phyloP scores from a whole-genome alignment of 495 filamentous ascomycete genomes.

The Rusavskia elegans region DNA sequence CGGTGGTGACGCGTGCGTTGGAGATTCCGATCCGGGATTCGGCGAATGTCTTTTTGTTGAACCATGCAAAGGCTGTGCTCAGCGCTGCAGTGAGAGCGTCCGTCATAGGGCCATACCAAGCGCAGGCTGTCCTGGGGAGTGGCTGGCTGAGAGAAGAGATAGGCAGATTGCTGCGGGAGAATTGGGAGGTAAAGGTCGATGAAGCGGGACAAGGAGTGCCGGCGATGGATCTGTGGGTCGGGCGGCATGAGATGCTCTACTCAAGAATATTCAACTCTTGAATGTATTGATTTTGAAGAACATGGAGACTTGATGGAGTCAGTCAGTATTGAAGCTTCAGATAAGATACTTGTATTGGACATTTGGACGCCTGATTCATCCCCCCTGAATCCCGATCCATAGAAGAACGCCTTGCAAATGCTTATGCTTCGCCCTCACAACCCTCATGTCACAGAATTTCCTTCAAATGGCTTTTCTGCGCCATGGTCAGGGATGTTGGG shows the following conservation, averaged over 20 bases:
- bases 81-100: conserved; percentile 80
- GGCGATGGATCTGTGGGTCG: conserved; percentile 83
- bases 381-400: not conserved
- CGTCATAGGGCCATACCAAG: conserved; percentile 85
- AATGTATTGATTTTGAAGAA: conserved; percentile 1
- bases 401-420: not conserved
- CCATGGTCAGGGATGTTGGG: conserved; percentile 53
- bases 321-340: too few relatives aligned
- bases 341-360: too few relatives aligned
- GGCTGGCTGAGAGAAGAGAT: conserved; percentile 44
- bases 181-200: conserved; percentile 44
- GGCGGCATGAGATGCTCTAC: conserved; percentile 88
- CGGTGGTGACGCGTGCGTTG: conserved; percentile 47
- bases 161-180: conserved; percentile 39
- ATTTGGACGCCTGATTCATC: not conserved
- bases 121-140: conserved; percentile 66
- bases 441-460: conserved; percentile 41
- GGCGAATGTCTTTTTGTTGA: conserved; percentile 72
- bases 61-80: conserved; percentile 74
- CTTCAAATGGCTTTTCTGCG: conserved; percentile 64
- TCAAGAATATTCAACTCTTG: conserved; percentile 87
- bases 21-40: conserved; percentile 46
- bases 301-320: too few relatives aligned
- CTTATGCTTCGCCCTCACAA: not conserved
- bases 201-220: conserved; percentile 79